Evolutionary conservation across 139 green algal genomes (phyloP).

Genomic region (Pycnococcus provasolii): DNA sequence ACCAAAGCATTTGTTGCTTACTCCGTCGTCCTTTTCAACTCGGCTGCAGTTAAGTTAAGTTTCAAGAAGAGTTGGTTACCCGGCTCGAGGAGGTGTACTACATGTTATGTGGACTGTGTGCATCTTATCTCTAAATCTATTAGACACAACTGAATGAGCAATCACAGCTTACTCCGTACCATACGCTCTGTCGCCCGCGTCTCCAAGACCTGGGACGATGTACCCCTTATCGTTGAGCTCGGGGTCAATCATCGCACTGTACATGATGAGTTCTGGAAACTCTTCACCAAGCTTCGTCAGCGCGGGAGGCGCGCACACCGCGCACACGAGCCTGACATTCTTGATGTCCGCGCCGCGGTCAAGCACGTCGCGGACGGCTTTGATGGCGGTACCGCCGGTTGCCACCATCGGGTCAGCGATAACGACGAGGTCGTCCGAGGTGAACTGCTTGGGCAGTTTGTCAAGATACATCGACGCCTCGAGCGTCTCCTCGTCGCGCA

Average conservation of each 20-base stretch:
- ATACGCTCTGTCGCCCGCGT: slow-evolving; percentile 80
- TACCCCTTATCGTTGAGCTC: slow-evolving; percentile 82
- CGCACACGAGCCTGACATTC: slow-evolving; percentile 66
- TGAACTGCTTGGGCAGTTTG: slow-evolving; percentile 68
- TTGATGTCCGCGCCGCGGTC: slow-evolving; percentile 47
- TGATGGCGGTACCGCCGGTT: slow-evolving; percentile 63
- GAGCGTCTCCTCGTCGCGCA: slow-evolving; percentile 71
- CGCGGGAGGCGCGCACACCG: slow-evolving; percentile 64
- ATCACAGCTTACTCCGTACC: slow-evolving; percentile 38
- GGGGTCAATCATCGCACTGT: slow-evolving; percentile 82
- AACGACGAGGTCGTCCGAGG: slow-evolving; percentile 21
- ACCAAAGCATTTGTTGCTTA: no score
- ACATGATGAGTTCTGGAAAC: slow-evolving; percentile 56
- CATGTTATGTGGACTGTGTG: no score
- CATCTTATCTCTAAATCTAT: no score
- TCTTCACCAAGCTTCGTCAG: slow-evolving; percentile 47
- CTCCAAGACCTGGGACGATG: slow-evolving; percentile 84
- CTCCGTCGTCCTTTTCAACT: no score
- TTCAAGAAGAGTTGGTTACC: no score
- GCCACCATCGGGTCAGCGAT: slow-evolving; percentile 83
- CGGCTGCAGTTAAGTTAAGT: no score
- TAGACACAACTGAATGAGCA: background rate
- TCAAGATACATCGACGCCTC: slow-evolving; percentile 75
- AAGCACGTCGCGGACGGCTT: slow-evolving; percentile 68
- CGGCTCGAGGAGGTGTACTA: no score